These are phyloP conservation scores for Trichoderma citrinoviride DNA, from an alignment of 2,329 filamentous ascomycete genomes.

Conservation along the genomic window DNA sequence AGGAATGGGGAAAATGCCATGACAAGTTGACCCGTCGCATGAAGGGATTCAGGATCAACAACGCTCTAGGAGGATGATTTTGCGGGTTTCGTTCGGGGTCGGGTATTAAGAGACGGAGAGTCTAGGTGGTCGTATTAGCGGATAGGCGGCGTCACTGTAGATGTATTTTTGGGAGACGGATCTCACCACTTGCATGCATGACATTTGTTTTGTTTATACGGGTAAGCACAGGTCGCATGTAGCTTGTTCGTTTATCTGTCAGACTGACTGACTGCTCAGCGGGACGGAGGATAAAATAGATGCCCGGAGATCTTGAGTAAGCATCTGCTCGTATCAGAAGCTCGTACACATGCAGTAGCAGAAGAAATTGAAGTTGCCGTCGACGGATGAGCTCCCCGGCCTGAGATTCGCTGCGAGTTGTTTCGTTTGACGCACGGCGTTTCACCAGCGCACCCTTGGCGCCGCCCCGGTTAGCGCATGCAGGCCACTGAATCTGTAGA, in stretches of 20 bases:
- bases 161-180: no score
- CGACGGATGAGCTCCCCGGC: neutral
- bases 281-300: neutral
- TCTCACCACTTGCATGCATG: no score
- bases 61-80: no score
- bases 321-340: no score
- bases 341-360: neutral
- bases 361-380: neutral
- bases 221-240: neutral
- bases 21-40: no score
- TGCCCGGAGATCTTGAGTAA: no score
- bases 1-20: no score
- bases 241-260: neutral
- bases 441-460: neutral
- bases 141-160: neutral
- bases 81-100: neutral
- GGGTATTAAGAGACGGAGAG: neutral
- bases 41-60: no score
- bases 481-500: conserved; percentile 8
- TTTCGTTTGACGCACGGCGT: conserved; percentile 12
- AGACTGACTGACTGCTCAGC: neutral
- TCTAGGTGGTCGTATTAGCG: no score
- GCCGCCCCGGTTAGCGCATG: neutral
- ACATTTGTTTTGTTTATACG: no score
- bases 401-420: neutral